These are phyloP conservation scores for Meyerozyma sp. DNA, from an alignment of 1,139 yeast species.

Conservation along the genomic window DNA sequence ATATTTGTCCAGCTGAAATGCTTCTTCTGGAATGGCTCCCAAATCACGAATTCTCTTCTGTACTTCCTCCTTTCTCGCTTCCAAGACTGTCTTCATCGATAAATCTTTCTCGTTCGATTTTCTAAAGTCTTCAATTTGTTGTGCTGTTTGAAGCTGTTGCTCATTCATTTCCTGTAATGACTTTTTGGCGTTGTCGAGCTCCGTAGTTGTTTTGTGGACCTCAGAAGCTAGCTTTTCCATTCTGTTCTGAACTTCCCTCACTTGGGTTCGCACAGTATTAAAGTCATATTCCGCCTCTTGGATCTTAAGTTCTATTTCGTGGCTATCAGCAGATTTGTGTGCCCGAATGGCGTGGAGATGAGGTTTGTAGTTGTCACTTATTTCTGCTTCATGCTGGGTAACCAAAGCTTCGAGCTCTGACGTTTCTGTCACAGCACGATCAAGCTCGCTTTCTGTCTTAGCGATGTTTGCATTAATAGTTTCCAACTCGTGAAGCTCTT, in stretches of 20 bases:
- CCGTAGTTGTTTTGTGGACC: slow-evolving; percentile 15
- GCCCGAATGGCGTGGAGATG: slow-evolving; percentile 22
- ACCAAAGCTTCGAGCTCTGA: slow-evolving; percentile 46
- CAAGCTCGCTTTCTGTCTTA: slow-evolving; percentile 35
- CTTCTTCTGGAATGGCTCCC: slow-evolving; percentile 86
- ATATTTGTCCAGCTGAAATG: slow-evolving; percentile 43
- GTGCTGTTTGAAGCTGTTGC: slow-evolving; percentile 50
- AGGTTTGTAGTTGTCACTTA: slow-evolving; percentile 44
- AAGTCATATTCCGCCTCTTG: slow-evolving; percentile 32
- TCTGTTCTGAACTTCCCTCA: slow-evolving; percentile 22
- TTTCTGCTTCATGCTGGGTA: slow-evolving; percentile 52
- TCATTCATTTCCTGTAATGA: slow-evolving; percentile 48
- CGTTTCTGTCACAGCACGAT: slow-evolving; percentile 37
- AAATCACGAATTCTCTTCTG: slow-evolving; percentile 72
- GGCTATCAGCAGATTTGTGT: slow-evolving; percentile 23
- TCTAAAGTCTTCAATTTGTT: slow-evolving; percentile 56
- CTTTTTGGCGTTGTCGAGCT: slow-evolving; percentile 30
- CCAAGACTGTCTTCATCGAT: slow-evolving; percentile 57
- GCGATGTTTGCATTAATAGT: slow-evolving; percentile 34
- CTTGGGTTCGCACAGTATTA: slow-evolving; percentile 8
- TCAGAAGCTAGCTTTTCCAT: slow-evolving; percentile 27
- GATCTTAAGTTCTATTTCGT: slow-evolving; percentile 38
- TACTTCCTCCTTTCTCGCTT: slow-evolving; percentile 64
- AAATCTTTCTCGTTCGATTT: slow-evolving; percentile 63
- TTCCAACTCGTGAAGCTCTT: slow-evolving; percentile 33